These are phyloP conservation scores for Terana coerulea DNA, from an alignment of 768 basidiomycete species.

Conservation along the genomic window DNA sequence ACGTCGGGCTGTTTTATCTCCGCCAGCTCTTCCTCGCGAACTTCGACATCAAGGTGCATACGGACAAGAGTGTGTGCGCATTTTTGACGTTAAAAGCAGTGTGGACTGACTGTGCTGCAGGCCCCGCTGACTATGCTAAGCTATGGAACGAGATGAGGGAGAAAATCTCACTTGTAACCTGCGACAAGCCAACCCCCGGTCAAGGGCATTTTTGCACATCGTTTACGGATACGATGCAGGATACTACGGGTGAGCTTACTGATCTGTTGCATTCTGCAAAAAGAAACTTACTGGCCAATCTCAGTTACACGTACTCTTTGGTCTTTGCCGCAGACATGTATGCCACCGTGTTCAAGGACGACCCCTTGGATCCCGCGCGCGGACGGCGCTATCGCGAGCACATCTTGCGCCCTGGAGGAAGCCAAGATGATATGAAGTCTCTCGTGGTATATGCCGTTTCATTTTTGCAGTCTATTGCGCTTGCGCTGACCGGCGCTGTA, in stretches of 20 bases:
- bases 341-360: conserved; percentile 70
- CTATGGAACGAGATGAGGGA: conserved; percentile 77
- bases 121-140: conserved; percentile 66
- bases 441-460: conserved; percentile 53
- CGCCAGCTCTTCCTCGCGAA: conserved; percentile 84
- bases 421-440: conserved; percentile 74
- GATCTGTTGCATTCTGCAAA: background rate
- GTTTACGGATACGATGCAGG: conserved; percentile 68
- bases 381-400: conserved; percentile 71
- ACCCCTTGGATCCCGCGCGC: conserved; percentile 64
- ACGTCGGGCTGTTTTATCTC: conserved; percentile 77
- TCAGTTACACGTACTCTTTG: conserved; percentile 64
- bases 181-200: conserved; percentile 55
- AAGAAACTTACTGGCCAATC: background rate
- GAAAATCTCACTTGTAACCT: conserved; percentile 65
- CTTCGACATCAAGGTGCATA: conserved; percentile 75
- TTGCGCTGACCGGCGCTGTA: conserved; percentile 23
- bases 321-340: conserved; percentile 60
- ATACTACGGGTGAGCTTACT: conserved; percentile 57
- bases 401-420: conserved; percentile 74
- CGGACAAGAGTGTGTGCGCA: conserved; percentile 48
- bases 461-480: background rate
- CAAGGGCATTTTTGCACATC: conserved; percentile 77
- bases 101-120: conserved; percentile 27
- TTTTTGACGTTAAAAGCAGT: background rate